These are phyloP conservation scores for Monilinia fructicola DNA, from an alignment of 2,329 filamentous ascomycete species.

Conservation along the genomic window DNA sequence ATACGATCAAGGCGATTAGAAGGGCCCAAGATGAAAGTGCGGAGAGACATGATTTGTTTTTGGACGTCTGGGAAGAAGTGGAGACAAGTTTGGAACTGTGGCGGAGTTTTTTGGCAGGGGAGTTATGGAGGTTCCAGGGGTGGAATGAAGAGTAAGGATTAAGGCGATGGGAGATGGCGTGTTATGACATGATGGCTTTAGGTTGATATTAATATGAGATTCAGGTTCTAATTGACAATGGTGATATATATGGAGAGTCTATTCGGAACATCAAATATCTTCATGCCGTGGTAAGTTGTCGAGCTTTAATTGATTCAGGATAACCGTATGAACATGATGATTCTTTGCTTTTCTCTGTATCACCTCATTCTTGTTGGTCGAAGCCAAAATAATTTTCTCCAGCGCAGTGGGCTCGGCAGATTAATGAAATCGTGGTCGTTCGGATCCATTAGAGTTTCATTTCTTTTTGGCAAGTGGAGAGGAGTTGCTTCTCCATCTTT, in stretches of 20 bases:
- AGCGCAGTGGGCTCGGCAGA: too few relatives aligned
- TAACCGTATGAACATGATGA: neutral
- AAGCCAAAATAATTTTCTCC: neutral
- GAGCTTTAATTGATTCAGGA: too few relatives aligned
- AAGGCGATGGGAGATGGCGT: neutral
- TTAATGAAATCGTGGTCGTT: too few relatives aligned
- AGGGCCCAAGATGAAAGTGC: slow-evolving; percentile 83
- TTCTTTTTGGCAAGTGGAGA: too few relatives aligned
- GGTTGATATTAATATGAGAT: slow-evolving; percentile 12
- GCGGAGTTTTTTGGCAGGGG: slow-evolving; percentile 94
- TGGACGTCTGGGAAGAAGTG: slow-evolving; percentile 73
- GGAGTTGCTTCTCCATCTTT: too few relatives aligned
- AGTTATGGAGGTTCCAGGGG: slow-evolving; percentile 65
- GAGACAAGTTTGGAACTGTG: slow-evolving; percentile 84
- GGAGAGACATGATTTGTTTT: slow-evolving; percentile 85
- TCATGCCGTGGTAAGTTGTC: too few relatives aligned
- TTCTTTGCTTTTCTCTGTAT: neutral
- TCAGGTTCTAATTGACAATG: neutral
- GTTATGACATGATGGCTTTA: neutral
- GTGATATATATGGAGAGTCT: neutral
- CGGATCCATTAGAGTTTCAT: too few relatives aligned
- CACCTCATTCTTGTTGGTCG: neutral
- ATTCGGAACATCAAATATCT: neutral
- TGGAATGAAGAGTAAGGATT: slow-evolving; percentile 1
- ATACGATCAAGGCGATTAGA: slow-evolving; percentile 84